Conservation (phyloP, 495 filamentous ascomycete genomes). For the Astrothelium macrocarpum region DNA sequence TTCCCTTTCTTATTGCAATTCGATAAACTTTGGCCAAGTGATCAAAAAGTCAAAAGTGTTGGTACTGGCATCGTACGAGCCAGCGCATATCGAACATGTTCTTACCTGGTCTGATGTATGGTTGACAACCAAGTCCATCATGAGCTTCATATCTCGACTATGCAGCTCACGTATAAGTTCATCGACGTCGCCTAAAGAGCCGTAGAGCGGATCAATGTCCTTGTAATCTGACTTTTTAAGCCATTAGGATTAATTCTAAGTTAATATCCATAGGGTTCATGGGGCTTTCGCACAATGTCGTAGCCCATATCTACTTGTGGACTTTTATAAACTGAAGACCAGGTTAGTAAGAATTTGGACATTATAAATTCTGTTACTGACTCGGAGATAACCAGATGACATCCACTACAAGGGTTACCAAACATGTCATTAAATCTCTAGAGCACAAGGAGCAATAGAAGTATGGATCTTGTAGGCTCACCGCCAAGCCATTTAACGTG, state of each 20-base stretch:
- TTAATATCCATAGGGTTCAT: too few species aligned
- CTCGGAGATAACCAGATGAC: constrained; percentile 34
- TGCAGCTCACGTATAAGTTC: constrained; percentile 41
- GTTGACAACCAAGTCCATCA: constrained; percentile 52
- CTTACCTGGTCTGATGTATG: constrained; percentile 43
- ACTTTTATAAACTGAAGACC: constrained; percentile 27
- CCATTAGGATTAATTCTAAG: too few species aligned
- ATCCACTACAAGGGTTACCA: constrained; percentile 17
- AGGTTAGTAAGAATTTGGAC: not conserved
- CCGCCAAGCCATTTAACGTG: constrained; percentile 33
- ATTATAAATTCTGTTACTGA: constrained; percentile 5
- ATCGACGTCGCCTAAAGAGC: constrained; percentile 47
- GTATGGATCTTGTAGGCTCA: constrained; percentile 4
- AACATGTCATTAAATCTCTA: not conserved
- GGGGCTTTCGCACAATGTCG: constrained; percentile 29
- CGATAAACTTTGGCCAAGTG: not conserved
- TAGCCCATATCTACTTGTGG: constrained; percentile 37
- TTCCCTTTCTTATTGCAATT: too few species aligned
- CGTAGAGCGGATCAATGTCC: constrained; percentile 43
- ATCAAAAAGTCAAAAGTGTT: not conserved
- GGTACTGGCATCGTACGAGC: not conserved
- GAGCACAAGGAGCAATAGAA: not conserved
- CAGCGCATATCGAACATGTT: not conserved
- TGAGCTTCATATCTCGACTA: constrained; percentile 41
- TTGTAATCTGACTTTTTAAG: constrained; percentile 24